These are phyloP conservation scores for Schwanniomyces vanrijiae DNA, from an alignment of 805 yeast genomes.

Conservation along the genomic window DNA sequence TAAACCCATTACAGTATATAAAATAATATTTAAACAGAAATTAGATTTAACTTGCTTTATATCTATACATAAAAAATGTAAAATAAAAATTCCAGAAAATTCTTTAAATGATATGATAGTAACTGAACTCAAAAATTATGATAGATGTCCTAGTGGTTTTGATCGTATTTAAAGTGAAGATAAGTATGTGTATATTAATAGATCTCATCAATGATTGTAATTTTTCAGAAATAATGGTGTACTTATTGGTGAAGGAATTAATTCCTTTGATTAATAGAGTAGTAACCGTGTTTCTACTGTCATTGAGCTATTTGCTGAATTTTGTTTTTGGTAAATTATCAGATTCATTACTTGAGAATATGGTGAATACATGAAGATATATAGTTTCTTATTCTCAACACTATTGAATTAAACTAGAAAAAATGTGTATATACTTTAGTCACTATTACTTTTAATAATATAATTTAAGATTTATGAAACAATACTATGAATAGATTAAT, in stretches of 20 bases:
- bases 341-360: slow-evolving; percentile 29
- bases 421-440: slow-evolving; percentile 43
- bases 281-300: too few species aligned
- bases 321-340: slow-evolving; percentile 33
- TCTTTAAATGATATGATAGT: slow-evolving; percentile 11
- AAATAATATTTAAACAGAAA: too few species aligned
- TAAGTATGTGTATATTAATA: slow-evolving; percentile 39
- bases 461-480: slow-evolving; percentile 46
- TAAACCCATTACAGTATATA: too few species aligned
- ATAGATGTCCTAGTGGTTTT: slow-evolving; percentile 41
- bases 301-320: slow-evolving; percentile 27
- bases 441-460: slow-evolving; percentile 40
- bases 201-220: slow-evolving; percentile 38
- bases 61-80: too few species aligned
- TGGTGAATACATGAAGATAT: slow-evolving; percentile 42
- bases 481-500: slow-evolving; percentile 35
- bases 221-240: slow-evolving; percentile 25
- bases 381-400: slow-evolving; percentile 40
- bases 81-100: too few species aligned
- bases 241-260: slow-evolving; percentile 40
- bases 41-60: too few species aligned
- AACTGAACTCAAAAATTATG: slow-evolving; percentile 27
- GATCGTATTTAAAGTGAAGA: slow-evolving; percentile 44
- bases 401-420: slow-evolving; percentile 48
- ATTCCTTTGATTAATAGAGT: slow-evolving; percentile 33